phyloP scores from a whole-genome alignment of 1,284 basidiomycete species.

The Ganoderma meredithae region DNA sequence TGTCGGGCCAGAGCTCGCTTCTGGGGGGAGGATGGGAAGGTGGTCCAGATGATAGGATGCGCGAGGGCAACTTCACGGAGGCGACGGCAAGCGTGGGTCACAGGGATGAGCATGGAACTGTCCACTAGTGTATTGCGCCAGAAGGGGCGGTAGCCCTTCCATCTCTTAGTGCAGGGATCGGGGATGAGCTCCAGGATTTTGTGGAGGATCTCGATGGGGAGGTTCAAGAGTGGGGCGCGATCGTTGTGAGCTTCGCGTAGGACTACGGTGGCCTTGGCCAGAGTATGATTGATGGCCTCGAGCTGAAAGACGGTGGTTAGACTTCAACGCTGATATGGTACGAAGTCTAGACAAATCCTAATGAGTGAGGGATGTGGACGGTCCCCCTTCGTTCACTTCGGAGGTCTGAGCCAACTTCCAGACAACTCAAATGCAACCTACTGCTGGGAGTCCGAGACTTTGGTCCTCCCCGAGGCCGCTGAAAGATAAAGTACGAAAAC shows the following conservation, averaged over 20 bases:
- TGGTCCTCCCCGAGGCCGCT: background rate
- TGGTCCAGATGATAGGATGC: slow-evolving; percentile 7
- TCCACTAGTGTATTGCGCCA: background rate
- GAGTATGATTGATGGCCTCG: background rate
- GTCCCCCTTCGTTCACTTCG: background rate
- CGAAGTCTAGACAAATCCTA: background rate
- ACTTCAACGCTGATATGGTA: background rate
- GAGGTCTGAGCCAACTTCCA: too few relatives aligned
- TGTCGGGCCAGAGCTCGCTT: background rate
- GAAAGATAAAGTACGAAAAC: background rate
- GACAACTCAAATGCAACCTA: background rate
- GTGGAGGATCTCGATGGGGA: slow-evolving; percentile 10
- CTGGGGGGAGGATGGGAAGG: background rate
- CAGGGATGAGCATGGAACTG: slow-evolving; percentile 7
- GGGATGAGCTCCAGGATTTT: slow-evolving; percentile 10
- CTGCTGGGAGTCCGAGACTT: background rate
- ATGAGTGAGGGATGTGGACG: background rate
- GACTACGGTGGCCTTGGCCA: background rate
- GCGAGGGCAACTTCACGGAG: slow-evolving; percentile 14
- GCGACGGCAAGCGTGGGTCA: slow-evolving; percentile 5
- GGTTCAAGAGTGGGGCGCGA: slow-evolving; percentile 4
- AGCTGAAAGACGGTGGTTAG: background rate
- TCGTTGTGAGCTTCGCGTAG: background rate
- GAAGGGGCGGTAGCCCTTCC: background rate
- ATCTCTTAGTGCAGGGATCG: background rate